Base-by-base conservation (phyloP, 2,329 filamentous ascomycete species). In the Colletotrichum tabaci region DNA sequence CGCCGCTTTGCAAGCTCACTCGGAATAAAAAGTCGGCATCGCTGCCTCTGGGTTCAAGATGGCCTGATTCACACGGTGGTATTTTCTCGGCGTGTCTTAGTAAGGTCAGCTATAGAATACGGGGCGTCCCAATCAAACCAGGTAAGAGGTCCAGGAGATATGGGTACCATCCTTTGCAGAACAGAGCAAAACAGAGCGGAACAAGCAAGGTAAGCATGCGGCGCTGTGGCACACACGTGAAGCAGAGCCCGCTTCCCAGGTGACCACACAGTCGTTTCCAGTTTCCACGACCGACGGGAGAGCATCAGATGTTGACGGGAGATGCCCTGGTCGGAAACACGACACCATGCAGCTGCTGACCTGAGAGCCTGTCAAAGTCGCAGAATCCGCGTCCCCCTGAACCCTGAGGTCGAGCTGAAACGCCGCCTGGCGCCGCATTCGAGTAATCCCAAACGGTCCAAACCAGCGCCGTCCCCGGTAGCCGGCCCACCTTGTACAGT, bases 331-430 rank as follows among this genome's bases (percentile, higher is more conserved):
- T 63, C 15, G 49, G 55, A 55, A 58, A 66, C 52, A 47, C 52
- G 53, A 66, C 52, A 47, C 46, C 38, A 55, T 55, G 65, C 40
- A 55, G 49, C 58, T 71, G 58, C 58, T 64, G 52, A 46, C 53
- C 47, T 64, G 4, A 55, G 21, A 58, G 40, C 52, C 47, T 68
- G 65, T 58, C 58, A 68, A 55, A 52, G 64, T 67, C 50, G 64
- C 64, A 69, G 53, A 47, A 42, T 38, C 21, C 16, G 4, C 38
- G 9, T 38, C 47, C 35, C 50, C 38, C 42, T 44, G 21, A 44
- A 38, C 35, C 21, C 61, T 63, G 61, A 63, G 38, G 18, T 63
- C 8, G 69, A 75, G 75, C 75, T 83, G 82, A 84, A 84, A 83
- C 82, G 76, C 73, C 76, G 75, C 75, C 76, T 75, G 76, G 75